A percentile compares a stretch with the other conserved stretches of the same genome.
These are phyloP conservation scores for Mediolabrus comicus DNA, from an alignment of 108 stramenopile genomes.

Conservation along the genomic window DNA sequence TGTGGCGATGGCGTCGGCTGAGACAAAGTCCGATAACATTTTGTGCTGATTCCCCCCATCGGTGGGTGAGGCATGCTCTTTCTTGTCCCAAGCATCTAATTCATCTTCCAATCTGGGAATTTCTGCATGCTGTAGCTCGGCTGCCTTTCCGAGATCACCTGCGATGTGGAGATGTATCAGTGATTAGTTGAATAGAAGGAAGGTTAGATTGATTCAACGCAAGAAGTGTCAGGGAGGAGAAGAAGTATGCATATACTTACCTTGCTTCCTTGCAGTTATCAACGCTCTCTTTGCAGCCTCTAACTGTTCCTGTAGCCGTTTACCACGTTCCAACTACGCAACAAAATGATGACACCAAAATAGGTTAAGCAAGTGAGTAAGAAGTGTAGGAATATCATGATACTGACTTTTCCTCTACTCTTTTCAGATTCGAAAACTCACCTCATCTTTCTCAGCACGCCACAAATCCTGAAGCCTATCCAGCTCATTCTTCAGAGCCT, in stretches of 20 bases:
- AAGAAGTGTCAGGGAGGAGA: too few species aligned
- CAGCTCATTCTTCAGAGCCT: slow-evolving; percentile 65
- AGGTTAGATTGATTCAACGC: too few species aligned
- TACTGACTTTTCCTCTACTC: too few species aligned
- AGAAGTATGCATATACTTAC: too few species aligned
- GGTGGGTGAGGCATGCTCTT: slow-evolving; percentile 1
- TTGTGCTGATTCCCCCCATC: slow-evolving; percentile 65
- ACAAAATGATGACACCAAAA: too few species aligned
- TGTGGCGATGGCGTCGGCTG: slow-evolving; percentile 93
- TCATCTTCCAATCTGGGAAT: slow-evolving; percentile 74
- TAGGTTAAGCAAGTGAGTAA: too few species aligned
- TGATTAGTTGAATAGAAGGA: too few species aligned
- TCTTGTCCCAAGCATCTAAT: slow-evolving; percentile 52
- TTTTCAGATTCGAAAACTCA: too few species aligned
- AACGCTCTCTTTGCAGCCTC: slow-evolving; percentile 63
- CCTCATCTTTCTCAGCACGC: slow-evolving; percentile 67
- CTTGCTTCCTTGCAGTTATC: slow-evolving; percentile 61
- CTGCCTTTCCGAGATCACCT: slow-evolving; percentile 41
- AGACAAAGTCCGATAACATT: slow-evolving; percentile 82
- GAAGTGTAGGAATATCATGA: too few species aligned
- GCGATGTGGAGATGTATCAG: too few species aligned
- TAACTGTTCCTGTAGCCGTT: slow-evolving; percentile 75
- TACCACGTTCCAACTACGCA: slow-evolving; percentile 51
- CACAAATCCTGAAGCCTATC: slow-evolving; percentile 58
- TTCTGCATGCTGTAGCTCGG: slow-evolving; percentile 66